Evolutionary conservation across 805 yeast genomes (phyloP).

Genomic region (Yarrowia deformans): DNA sequence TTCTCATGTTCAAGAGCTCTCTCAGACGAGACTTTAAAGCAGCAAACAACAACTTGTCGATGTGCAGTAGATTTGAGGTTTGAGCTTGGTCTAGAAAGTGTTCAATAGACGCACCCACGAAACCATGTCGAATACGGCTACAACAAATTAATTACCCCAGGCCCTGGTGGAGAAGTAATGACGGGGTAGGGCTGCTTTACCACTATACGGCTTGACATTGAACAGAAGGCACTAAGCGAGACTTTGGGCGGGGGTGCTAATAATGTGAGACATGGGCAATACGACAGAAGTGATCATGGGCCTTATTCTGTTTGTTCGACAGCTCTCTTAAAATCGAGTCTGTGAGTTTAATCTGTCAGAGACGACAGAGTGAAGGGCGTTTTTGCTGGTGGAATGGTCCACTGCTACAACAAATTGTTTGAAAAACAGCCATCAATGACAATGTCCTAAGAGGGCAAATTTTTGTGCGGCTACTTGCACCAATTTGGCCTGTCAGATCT

Average conservation of each 20-base stretch:
- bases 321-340: not conserved
- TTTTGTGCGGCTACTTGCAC: too few species aligned
- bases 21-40: not conserved
- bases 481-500: not conserved
- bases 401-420: too few species aligned
- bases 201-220: not conserved
- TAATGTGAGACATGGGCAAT: slow-evolving; percentile 14
- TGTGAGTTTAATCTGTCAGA: not conserved
- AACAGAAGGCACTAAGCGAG: not conserved
- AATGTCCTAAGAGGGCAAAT: too few species aligned
- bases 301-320: not conserved
- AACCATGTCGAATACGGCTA: slow-evolving; percentile 17
- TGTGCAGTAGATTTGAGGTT: not conserved
- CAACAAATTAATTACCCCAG: not conserved
- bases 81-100: slow-evolving; percentile 7
- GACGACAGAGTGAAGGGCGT: too few species aligned
- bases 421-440: too few species aligned
- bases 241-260: not conserved
- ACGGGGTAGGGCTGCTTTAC: too few species aligned
- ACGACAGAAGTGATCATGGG: not conserved
- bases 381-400: too few species aligned
- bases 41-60: not conserved
- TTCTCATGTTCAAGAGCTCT: not conserved
- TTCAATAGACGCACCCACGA: not conserved
- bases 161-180: too few species aligned